Evolutionary conservation across 495 filamentous ascomycete species (phyloP).

Genomic region (Aspergillus mulundensis): DNA sequence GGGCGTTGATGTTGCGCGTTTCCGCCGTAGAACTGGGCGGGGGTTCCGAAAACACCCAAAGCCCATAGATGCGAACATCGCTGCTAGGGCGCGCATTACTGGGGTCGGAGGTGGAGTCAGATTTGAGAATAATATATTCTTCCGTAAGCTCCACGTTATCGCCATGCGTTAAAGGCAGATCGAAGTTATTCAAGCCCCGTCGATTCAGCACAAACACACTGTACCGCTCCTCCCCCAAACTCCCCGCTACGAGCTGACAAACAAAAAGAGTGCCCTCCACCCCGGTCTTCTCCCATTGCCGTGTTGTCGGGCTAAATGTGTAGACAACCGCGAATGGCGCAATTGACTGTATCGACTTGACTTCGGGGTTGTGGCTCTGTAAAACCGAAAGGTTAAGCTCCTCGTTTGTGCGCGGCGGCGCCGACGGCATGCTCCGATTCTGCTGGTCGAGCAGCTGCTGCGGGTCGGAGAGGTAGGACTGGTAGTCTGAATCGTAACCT

Average conservation of each 20-base stretch:
- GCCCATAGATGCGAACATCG: conserved; percentile 47
- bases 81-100: neutral
- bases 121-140: conserved; percentile 58
- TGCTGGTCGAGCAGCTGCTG: conserved; percentile 27
- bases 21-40: conserved; percentile 52
- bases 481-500: conserved; percentile 64
- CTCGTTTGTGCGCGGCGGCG: conserved; percentile 61
- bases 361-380: conserved; percentile 65
- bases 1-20: conserved; percentile 45
- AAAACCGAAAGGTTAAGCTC: conserved; percentile 81
- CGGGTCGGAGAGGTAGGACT: conserved; percentile 36
- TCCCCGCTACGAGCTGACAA: conserved; percentile 52
- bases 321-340: conserved; percentile 80
- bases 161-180: conserved; percentile 43
- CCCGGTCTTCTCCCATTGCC: conserved; percentile 71
- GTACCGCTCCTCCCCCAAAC: conserved; percentile 49
- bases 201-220: conserved; percentile 59
- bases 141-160: conserved; percentile 58
- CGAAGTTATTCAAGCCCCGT: conserved; percentile 57
- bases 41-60: conserved; percentile 63
- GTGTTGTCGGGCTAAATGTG: conserved; percentile 55
- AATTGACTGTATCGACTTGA: conserved; percentile 65
- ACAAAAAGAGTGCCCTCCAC: conserved; percentile 82
- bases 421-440: conserved; percentile 25
- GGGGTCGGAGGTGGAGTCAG: conserved; percentile 21